Conservation (phyloP, 352 stramenopile genomes). For the Globisporangium middletonii region DNA sequence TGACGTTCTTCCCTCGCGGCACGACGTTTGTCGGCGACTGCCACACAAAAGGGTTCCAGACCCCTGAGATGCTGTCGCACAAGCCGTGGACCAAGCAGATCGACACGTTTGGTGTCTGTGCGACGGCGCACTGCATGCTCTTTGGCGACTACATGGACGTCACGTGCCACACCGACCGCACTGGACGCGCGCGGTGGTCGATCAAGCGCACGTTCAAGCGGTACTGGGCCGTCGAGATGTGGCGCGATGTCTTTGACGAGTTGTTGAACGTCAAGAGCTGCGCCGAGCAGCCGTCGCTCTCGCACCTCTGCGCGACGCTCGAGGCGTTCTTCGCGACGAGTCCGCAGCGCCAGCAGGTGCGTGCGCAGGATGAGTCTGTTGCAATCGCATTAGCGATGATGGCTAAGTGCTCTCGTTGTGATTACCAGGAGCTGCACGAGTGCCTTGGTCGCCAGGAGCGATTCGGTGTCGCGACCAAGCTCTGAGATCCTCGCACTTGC, state of each 20-base stretch:
- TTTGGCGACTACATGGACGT: slow-evolving; percentile 86
- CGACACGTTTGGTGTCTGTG: slow-evolving; percentile 78
- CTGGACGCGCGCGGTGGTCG: slow-evolving; percentile 27
- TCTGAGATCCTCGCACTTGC: slow-evolving; percentile 20
- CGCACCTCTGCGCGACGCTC: slow-evolving; percentile 30
- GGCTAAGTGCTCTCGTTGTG: not conserved
- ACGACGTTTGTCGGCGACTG: slow-evolving; percentile 69
- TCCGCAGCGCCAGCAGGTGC: slow-evolving; percentile 39
- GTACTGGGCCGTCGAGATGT: slow-evolving; percentile 78
- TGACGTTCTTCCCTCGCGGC: slow-evolving; percentile 42
- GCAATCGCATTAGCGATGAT: slow-evolving; percentile 5
- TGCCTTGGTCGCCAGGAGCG: slow-evolving; percentile 46
- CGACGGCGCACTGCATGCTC: slow-evolving; percentile 74
- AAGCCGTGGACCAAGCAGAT: slow-evolving; percentile 79
- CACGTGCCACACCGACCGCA: slow-evolving; percentile 17
- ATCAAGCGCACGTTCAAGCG: slow-evolving; percentile 62
- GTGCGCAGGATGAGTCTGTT: not conserved
- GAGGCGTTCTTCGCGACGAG: slow-evolving; percentile 50
- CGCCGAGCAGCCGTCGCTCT: slow-evolving; percentile 53
- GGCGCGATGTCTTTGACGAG: slow-evolving; percentile 58
- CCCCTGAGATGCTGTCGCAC: slow-evolving; percentile 74
- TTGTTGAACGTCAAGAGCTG: slow-evolving; percentile 74
- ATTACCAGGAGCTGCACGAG: slow-evolving; percentile 44
- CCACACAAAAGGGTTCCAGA: slow-evolving; percentile 83
- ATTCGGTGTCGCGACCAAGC: slow-evolving; percentile 30